These are phyloP conservation scores for Pugionium dolabratum DNA, from an alignment of 345 rosid genomes.

Conservation along the genomic window DNA sequence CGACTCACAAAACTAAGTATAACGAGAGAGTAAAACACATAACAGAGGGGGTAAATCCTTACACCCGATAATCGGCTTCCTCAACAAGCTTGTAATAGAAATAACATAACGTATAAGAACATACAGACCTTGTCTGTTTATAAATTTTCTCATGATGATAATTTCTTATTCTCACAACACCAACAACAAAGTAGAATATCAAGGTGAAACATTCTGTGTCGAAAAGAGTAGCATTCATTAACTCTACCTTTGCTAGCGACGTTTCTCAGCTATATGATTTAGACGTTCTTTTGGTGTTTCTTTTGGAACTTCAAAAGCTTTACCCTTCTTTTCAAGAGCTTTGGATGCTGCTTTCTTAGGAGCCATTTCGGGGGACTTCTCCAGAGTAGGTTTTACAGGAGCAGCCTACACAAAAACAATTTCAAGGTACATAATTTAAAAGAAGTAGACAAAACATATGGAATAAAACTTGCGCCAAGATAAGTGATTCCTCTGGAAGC, in stretches of 20 bases:
- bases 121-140: not conserved
- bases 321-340: slow-evolving; percentile 56
- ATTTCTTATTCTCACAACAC: not conserved
- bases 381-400: slow-evolving; percentile 47
- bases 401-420: slow-evolving; percentile 44
- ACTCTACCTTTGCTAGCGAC: slow-evolving; percentile 72
- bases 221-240: not conserved
- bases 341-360: slow-evolving; percentile 54
- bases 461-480: not conserved
- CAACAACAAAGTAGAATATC: not conserved
- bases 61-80: slow-evolving; percentile 70
- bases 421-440: slow-evolving; percentile 3
- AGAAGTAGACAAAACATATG: too few species aligned
- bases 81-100: slow-evolving; percentile 69
- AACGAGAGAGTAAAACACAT: too few species aligned
- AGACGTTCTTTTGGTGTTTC: slow-evolving; percentile 43
- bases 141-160: not conserved
- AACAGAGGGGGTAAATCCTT: too few species aligned
- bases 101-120: slow-evolving; percentile 16
- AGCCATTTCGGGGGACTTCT: slow-evolving; percentile 27
- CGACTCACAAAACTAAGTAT: too few species aligned
- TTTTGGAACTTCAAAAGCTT: slow-evolving; percentile 41
- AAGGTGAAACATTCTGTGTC: too few species aligned
- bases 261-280: slow-evolving; percentile 76
- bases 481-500: not conserved